Evolutionary conservation across 805 yeast genomes (phyloP).

Genomic region (Cyberlindnera xishuangbannaensis): DNA sequence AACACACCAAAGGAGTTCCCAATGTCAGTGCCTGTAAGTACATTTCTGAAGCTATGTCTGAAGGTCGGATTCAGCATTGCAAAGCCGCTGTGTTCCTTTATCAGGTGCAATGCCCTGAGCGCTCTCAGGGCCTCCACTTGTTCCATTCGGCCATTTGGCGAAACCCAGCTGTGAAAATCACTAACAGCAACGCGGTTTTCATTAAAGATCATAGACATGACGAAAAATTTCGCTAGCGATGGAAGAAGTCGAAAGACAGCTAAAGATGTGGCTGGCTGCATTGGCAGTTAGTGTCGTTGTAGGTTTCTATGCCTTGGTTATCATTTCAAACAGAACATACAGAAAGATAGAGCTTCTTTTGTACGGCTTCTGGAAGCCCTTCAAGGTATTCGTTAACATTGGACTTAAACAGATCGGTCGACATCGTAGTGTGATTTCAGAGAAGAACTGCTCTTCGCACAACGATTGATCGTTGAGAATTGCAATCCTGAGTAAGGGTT

Average conservation of each 20-base stretch:
- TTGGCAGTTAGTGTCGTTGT: constrained; percentile 15
- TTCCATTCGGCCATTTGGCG: constrained; percentile 43
- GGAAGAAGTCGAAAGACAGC: constrained; percentile 91
- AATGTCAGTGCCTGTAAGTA: constrained; percentile 73
- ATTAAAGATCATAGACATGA: constrained; percentile 81
- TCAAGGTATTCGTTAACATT: constrained; percentile 87
- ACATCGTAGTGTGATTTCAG: constrained; percentile 12
- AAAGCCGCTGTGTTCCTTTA: constrained; percentile 49
- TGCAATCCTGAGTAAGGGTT: too few species aligned
- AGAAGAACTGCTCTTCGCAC: too few species aligned
- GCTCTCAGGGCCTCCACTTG: constrained; percentile 75
- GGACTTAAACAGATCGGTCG: constrained; percentile 43
- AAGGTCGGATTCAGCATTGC: constrained; percentile 65
- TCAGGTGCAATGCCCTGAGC: constrained; percentile 67
- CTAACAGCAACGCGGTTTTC: constrained; percentile 64
- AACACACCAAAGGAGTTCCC: constrained; percentile 75
- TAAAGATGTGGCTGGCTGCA: constrained; percentile 83
- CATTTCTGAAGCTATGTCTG: constrained; percentile 68
- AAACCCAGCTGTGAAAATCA: constrained; percentile 74
- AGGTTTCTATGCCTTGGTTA: too few species aligned
- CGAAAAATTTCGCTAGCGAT: constrained; percentile 79
- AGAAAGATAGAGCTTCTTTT: constrained; percentile 70
- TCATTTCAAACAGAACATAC: too few species aligned
- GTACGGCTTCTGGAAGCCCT: constrained; percentile 83
- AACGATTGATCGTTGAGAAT: too few species aligned